These are phyloP conservation scores for Leavenworthia alabamica DNA, from an alignment of 345 rosid species.

Conservation along the genomic window DNA sequence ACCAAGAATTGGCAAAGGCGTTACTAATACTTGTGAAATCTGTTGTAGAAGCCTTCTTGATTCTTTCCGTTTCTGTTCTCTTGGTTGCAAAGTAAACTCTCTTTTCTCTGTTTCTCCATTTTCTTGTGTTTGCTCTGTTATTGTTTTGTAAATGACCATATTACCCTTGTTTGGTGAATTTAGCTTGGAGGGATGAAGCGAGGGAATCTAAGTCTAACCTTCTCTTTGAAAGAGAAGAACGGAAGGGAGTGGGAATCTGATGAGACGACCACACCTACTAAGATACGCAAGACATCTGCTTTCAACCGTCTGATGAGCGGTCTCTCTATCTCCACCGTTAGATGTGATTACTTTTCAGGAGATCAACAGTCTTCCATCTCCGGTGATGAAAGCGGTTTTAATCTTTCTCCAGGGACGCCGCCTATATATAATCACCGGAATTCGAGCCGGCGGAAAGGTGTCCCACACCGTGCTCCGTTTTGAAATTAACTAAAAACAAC, in stretches of 20 bases:
- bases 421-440: constrained; percentile 56
- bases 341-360: constrained; percentile 19
- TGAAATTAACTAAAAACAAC: constrained; percentile 10
- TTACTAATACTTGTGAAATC: constrained; percentile 80
- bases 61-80: constrained; percentile 89
- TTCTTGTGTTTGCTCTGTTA: background rate
- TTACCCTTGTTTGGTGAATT: background rate
- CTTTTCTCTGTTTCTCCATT: background rate
- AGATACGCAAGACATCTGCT: constrained; percentile 47
- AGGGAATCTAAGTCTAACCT: constrained; percentile 59
- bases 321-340: constrained; percentile 39
- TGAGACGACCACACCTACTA: constrained; percentile 61
- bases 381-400: constrained; percentile 50
- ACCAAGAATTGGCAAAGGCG: constrained; percentile 90
- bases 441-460: constrained; percentile 72
- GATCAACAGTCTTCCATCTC: constrained; percentile 47
- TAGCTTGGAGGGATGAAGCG: constrained; percentile 73
- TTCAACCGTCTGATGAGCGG: constrained; percentile 63
- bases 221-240: constrained; percentile 45
- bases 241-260: constrained; percentile 61
- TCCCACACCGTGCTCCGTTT: constrained; percentile 82
- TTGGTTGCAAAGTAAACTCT: constrained; percentile 60
- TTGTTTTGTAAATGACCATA: background rate
- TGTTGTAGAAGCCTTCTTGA: constrained; percentile 87
- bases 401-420: constrained; percentile 53